Evolutionary conservation across 768 basidiomycete genomes (phyloP).

Genomic region (Auricularia cornea): DNA sequence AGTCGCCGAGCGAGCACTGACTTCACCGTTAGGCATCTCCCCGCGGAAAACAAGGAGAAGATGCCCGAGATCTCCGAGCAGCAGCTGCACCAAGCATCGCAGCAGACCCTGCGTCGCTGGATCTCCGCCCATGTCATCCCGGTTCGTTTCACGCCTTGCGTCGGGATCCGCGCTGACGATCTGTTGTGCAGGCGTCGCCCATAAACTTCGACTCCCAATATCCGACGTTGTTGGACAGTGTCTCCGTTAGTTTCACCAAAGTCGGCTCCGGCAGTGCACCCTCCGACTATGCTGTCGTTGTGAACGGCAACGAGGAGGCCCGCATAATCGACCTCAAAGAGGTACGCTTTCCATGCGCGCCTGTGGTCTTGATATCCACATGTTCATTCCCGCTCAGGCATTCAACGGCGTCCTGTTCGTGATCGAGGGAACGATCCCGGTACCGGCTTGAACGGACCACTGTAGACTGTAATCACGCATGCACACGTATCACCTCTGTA

Average conservation of each 20-base stretch:
- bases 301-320: conserved; percentile 35
- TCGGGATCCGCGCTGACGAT: not conserved
- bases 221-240: conserved; percentile 50
- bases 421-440: not conserved
- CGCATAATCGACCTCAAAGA: conserved; percentile 53
- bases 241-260: conserved; percentile 44
- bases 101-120: conserved; percentile 69
- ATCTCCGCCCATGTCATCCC: conserved; percentile 78
- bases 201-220: conserved; percentile 26
- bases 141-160: conserved; percentile 32
- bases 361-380: not conserved
- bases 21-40: conserved; percentile 16
- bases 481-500: too few species aligned
- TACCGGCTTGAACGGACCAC: not conserved
- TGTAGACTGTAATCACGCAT: not conserved
- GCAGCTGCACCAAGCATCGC: conserved; percentile 52
- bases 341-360: conserved; percentile 31
- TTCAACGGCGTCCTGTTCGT: not conserved
- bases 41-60: conserved; percentile 9
- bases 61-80: conserved; percentile 53
- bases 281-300: not conserved
- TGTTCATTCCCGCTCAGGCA: not conserved
- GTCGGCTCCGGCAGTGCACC: not conserved
- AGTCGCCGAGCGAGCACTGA: not conserved
- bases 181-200: not conserved